These are phyloP conservation scores for Xerocomus potaroensis DNA, from an alignment of 768 basidiomycete genomes.

Conservation along the genomic window DNA sequence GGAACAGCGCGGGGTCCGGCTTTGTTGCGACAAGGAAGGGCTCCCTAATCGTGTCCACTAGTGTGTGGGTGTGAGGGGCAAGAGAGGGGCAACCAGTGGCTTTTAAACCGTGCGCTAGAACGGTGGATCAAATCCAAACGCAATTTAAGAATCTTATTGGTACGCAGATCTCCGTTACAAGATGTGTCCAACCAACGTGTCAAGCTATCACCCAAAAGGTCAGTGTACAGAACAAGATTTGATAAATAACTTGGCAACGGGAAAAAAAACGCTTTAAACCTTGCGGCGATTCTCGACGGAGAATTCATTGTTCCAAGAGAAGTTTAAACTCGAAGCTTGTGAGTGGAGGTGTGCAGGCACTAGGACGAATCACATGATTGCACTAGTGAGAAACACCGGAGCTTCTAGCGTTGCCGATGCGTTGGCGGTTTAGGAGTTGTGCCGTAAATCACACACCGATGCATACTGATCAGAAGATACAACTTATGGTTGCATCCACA, in stretches of 20 bases:
- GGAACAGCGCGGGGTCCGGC: neutral
- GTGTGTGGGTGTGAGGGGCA: neutral
- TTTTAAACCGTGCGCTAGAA: slow-evolving; percentile 4
- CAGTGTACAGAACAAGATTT: neutral
- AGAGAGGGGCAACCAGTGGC: neutral
- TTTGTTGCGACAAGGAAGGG: neutral
- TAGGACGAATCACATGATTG: neutral
- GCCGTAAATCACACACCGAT: neutral
- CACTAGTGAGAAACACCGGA: neutral
- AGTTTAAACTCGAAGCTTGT: neutral
- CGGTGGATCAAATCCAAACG: neutral
- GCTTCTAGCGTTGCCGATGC: neutral
- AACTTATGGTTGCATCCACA: too few relatives aligned
- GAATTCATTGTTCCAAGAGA: neutral
- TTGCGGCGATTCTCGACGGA: neutral
- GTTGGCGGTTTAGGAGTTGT: neutral
- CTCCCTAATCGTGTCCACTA: neutral
- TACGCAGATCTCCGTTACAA: neutral
- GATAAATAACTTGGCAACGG: neutral
- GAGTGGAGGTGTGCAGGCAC: neutral
- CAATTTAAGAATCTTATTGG: neutral
- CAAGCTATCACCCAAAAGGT: neutral
- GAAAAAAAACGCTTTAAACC: neutral
- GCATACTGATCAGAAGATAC: neutral
- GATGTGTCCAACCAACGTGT: neutral